phyloP scores from a whole-genome alignment of 2,329 filamentous ascomycete genomes.

The Biscogniauxia mediterranea region DNA sequence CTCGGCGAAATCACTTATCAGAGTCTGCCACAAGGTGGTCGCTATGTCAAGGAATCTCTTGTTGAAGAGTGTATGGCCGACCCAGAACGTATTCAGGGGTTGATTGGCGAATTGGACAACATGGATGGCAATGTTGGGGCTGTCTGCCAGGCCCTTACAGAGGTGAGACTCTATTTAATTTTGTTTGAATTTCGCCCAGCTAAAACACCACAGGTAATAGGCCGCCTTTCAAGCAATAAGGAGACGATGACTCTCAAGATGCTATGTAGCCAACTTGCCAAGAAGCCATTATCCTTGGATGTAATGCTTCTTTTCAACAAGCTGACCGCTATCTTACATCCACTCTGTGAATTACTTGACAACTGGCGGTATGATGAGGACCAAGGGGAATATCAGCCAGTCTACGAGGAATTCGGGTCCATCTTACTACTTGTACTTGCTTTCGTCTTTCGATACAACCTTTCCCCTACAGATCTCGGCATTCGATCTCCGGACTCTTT shows the following conservation, averaged over 20 bases:
- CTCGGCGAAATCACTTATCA: constrained; percentile 83
- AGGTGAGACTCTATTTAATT: constrained; percentile 47
- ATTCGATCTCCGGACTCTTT: constrained; percentile 61
- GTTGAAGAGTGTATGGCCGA: constrained; percentile 76
- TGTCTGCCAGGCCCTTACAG: constrained; percentile 73
- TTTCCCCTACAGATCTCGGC: constrained; percentile 64
- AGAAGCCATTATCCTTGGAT: constrained; percentile 70
- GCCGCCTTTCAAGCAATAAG: constrained; percentile 66
- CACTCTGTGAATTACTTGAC: constrained; percentile 73
- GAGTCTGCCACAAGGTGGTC: constrained; percentile 69
- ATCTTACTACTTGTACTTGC: constrained; percentile 72
- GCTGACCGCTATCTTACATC: constrained; percentile 65
- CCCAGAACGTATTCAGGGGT: constrained; percentile 69
- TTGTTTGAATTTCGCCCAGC: not conserved
- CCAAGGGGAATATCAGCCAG: constrained; percentile 78
- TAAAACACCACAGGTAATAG: constrained; percentile 52
- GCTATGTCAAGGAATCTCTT: constrained; percentile 74
- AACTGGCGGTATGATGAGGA: constrained; percentile 81
- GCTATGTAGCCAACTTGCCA: constrained; percentile 70
- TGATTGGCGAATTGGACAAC: constrained; percentile 80
- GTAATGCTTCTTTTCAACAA: constrained; percentile 75
- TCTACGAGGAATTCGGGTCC: constrained; percentile 82
- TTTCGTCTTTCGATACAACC: constrained; percentile 71
- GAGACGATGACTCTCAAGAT: constrained; percentile 79
- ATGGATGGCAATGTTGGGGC: constrained; percentile 91